Evolutionary conservation across 345 rosid species (phyloP), one percentile per base, ranked within the genome.

Genomic region (Citrus mangshanensis): DNA sequence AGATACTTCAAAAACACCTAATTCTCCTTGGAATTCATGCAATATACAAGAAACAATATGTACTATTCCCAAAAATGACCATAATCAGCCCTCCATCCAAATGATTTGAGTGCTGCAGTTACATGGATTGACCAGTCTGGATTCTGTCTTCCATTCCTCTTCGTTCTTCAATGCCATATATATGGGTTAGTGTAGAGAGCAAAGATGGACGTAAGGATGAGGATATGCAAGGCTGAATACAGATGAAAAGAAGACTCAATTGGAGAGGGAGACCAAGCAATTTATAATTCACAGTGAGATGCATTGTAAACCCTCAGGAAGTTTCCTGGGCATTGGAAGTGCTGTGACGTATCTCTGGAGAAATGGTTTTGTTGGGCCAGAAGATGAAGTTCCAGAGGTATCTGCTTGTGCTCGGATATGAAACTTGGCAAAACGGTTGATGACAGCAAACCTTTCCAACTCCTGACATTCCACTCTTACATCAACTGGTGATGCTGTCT

Each of bases 361-460:
- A 64, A 46, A 73, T 78, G 83, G 85, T 85, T 83, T 87, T 28
- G 79, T 69, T n/a, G 59, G 59, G 12, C 77, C 72, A 70, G 85
- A 25, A 8, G 82, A 77, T n/a, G 85, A 74, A 40, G 73, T 79
- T 77, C 83, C 90, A 22, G 88, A 63, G 40, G 68, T 34, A 79
- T 82, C 90, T 65, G 81, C 84, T 72, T 80, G 92, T 32, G 79
- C 89, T 75, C 91, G 89, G 75, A 84, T 85, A 82, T 94, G 98
- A 80, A 91, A 94, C 89, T 84, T 91, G n/a, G 98, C 97, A 79
- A 94, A 94, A 10, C 98, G 93, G 82, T 94, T 94, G 77, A 92
- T 91, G 80, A 92, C 89, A 35, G 92, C 83, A 85, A 84, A 89
- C 79, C 85, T 89, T 82, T 92, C 98, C 84, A 92, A 59, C 65